These are phyloP conservation scores for Mucor indicus DNA, from an alignment of 371 early-diverging fungal genomes.

Conservation along the genomic window DNA sequence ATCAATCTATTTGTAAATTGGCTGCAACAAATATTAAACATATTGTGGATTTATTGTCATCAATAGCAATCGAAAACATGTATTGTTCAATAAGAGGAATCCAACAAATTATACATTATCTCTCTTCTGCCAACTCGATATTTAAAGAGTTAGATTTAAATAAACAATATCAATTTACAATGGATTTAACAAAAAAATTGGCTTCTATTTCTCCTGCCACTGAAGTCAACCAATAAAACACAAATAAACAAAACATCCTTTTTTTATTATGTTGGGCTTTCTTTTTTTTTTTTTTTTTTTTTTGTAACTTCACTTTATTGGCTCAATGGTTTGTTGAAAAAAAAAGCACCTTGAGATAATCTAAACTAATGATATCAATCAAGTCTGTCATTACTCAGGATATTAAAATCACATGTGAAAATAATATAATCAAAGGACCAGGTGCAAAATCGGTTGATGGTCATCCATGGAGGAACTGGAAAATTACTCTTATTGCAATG, in stretches of 20 bases:
- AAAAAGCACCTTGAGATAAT: not conserved
- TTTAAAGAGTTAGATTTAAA: constrained; percentile 9
- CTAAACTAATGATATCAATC: not conserved
- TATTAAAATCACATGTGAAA: constrained; percentile 43
- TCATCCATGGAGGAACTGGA: constrained; percentile 61
- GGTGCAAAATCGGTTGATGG: constrained; percentile 40
- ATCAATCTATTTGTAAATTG: constrained; percentile 12
- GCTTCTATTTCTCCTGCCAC: constrained; percentile 20
- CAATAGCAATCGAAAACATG: constrained; percentile 28
- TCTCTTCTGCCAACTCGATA: constrained; percentile 37
- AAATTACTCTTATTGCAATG: constrained; percentile 51
- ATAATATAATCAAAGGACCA: constrained; percentile 32
- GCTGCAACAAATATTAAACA: constrained; percentile 27
- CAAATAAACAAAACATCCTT: too few relatives aligned
- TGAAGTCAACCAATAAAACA: constrained; percentile 12
- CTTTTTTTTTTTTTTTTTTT: too few relatives aligned
- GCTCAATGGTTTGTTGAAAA: too few relatives aligned
- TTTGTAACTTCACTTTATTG: not conserved
- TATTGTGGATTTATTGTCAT: constrained; percentile 22
- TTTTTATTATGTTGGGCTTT: too few relatives aligned
- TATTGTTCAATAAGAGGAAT: constrained; percentile 41
- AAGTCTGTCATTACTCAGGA: constrained; percentile 28
- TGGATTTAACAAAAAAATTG: constrained; percentile 6
- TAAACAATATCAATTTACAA: not conserved
- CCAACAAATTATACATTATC: constrained; percentile 39